These are phyloP conservation scores for Violaceomyces palustris DNA, from an alignment of 1,284 basidiomycete species.

Conservation along the genomic window DNA sequence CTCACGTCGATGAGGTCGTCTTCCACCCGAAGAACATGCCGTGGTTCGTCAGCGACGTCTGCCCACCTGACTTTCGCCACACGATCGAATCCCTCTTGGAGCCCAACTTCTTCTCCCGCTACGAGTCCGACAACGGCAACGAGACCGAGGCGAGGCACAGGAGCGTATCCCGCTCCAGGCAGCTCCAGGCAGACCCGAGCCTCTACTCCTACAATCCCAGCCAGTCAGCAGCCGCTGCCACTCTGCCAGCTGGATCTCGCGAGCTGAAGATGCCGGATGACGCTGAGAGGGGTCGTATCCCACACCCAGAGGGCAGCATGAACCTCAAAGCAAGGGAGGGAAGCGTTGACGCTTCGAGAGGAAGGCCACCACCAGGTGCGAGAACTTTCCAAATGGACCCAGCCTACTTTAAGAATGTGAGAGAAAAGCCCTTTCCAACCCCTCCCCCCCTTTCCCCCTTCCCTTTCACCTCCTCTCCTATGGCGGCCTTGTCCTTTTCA, in stretches of 20 bases:
- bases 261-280: slow-evolving; percentile 22
- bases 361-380: slow-evolving; percentile 21
- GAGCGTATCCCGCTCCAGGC: slow-evolving; percentile 19
- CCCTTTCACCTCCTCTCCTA: too few relatives aligned
- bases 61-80: slow-evolving; percentile 47
- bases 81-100: slow-evolving; percentile 56
- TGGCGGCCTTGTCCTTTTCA: too few relatives aligned
- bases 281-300: slow-evolving; percentile 22
- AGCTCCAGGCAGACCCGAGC: slow-evolving; percentile 23
- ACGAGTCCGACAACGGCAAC: slow-evolving; percentile 12
- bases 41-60: slow-evolving; percentile 50
- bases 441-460: too few relatives aligned
- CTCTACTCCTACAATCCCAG: slow-evolving; percentile 17
- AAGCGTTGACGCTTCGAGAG: slow-evolving; percentile 27
- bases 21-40: slow-evolving; percentile 52
- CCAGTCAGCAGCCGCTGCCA: neutral
- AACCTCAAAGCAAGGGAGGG: slow-evolving; percentile 29
- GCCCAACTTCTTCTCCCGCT: slow-evolving; percentile 58
- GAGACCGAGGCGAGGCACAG: slow-evolving; percentile 21
- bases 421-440: too few relatives aligned
- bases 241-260: slow-evolving; percentile 13
- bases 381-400: slow-evolving; percentile 40
- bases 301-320: slow-evolving; percentile 22
- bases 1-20: slow-evolving; percentile 42
- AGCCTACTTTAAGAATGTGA: slow-evolving; percentile 39